phyloP scores from a whole-genome alignment of 169 alveolate species.

The Plasmodium vivax region DNA sequence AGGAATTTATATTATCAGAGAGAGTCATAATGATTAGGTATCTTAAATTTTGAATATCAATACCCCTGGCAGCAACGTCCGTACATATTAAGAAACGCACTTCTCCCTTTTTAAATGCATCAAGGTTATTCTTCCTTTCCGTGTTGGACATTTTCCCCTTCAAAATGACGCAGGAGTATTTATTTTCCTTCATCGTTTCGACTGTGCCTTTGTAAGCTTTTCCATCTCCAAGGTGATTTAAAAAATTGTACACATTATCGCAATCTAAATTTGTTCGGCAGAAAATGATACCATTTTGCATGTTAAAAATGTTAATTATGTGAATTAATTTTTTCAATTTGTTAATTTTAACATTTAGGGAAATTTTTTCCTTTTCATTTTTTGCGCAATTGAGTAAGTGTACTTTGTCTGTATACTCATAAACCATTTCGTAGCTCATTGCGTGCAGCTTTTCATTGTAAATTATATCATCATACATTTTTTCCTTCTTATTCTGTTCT shows the following conservation, averaged over 20 bases:
- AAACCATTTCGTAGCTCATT: conserved; percentile 28
- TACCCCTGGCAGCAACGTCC: conserved; percentile 97
- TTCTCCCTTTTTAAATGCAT: conserved; percentile 77
- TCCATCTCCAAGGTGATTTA: conserved; percentile 70
- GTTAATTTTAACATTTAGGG: conserved; percentile 71
- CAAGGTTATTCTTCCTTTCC: conserved; percentile 65
- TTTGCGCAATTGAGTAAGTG: conserved; percentile 12
- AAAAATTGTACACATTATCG: conserved; percentile 74
- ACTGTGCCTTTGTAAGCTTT: conserved; percentile 62
- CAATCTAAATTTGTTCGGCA: conserved; percentile 79
- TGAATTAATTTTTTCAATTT: conserved; percentile 71
- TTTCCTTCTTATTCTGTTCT: not conserved
- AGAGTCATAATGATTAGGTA: conserved; percentile 73
- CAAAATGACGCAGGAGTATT: conserved; percentile 73
- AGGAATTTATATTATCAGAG: conserved; percentile 76
- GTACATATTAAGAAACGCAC: conserved; percentile 91
- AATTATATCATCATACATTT: conserved; percentile 16
- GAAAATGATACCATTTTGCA: conserved; percentile 75
- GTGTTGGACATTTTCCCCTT: conserved; percentile 75
- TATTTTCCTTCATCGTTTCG: conserved; percentile 54
- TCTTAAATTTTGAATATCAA: conserved; percentile 93
- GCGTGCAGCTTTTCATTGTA: conserved; percentile 40
- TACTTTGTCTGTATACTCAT: conserved; percentile 76
- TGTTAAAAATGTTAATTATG: conserved; percentile 74
- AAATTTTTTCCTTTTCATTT: conserved; percentile 28